These are phyloP conservation scores for Cordia subcordata DNA, from an alignment of 257 asterid genomes.

Conservation along the genomic window DNA sequence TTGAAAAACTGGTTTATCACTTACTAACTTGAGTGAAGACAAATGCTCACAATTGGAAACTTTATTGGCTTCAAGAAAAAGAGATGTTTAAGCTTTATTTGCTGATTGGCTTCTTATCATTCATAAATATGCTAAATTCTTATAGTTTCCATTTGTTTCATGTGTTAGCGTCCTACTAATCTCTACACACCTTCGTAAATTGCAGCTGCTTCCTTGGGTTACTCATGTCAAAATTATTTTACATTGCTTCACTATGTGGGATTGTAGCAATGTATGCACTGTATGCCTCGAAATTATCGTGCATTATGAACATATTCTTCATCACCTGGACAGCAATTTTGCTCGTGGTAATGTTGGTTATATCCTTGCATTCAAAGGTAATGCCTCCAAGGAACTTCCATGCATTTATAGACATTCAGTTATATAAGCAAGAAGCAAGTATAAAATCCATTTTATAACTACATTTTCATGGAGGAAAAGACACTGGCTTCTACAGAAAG, in stretches of 20 bases:
- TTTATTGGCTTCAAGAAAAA: no score
- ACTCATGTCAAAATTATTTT: constrained; percentile 78
- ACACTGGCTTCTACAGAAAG: no score
- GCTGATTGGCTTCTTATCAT: no score
- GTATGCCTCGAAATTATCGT: constrained; percentile 60
- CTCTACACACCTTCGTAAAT: neutral
- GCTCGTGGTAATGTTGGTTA: constrained; percentile 81
- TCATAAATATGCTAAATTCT: no score
- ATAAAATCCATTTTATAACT: no score
- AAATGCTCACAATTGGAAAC: no score
- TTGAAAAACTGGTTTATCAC: no score
- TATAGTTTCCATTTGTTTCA: no score
- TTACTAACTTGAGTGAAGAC: no score
- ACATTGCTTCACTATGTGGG: constrained; percentile 65
- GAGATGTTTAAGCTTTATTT: no score
- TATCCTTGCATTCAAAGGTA: constrained; percentile 88
- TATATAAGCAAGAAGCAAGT: neutral
- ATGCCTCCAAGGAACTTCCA: neutral
- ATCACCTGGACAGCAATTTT: constrained; percentile 84
- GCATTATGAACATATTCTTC: constrained; percentile 88
- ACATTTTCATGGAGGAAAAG: no score
- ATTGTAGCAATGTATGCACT: constrained; percentile 66
- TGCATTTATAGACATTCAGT: neutral
- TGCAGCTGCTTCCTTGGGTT: constrained; percentile 74
- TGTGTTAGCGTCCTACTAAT: neutral